Conservation (phyloP, 1,139 yeast genomes). For the Yamadazyma membranifaciens region DNA sequence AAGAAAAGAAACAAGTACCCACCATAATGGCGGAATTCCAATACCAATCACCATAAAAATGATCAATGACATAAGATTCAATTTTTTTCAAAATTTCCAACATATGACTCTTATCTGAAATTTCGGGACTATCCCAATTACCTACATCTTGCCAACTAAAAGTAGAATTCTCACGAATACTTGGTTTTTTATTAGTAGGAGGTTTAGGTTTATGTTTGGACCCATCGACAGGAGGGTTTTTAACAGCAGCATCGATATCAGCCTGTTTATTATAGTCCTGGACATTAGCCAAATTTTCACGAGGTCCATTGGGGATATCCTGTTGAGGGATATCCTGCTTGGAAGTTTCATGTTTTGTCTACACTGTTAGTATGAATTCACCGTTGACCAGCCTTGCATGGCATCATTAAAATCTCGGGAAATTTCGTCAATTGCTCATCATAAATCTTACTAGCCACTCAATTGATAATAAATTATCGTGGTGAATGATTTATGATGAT, state of each 20-base stretch:
- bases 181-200: constrained; percentile 13
- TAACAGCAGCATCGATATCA: constrained; percentile 8
- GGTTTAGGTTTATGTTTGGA: constrained; percentile 10
- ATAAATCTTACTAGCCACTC: no score
- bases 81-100: constrained; percentile 30
- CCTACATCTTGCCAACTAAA: constrained; percentile 46
- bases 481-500: neutral
- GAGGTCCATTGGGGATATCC: constrained; percentile 15
- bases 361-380: neutral
- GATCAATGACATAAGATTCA: constrained; percentile 64
- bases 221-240: constrained; percentile 26
- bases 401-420: no score
- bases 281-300: constrained; percentile 29
- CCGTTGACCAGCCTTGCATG: neutral
- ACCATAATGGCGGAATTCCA: constrained; percentile 63
- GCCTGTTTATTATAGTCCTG: constrained; percentile 28
- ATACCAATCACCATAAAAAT: constrained; percentile 69
- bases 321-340: constrained; percentile 11
- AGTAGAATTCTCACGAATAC: constrained; percentile 31
- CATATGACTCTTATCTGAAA: constrained; percentile 25
- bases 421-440: no score
- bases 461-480: no score
- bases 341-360: no score
- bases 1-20: constrained; percentile 72
- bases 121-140: constrained; percentile 30